Conservation (phyloP, 257 asterid species). For the Handroanthus guayacan region DNA sequence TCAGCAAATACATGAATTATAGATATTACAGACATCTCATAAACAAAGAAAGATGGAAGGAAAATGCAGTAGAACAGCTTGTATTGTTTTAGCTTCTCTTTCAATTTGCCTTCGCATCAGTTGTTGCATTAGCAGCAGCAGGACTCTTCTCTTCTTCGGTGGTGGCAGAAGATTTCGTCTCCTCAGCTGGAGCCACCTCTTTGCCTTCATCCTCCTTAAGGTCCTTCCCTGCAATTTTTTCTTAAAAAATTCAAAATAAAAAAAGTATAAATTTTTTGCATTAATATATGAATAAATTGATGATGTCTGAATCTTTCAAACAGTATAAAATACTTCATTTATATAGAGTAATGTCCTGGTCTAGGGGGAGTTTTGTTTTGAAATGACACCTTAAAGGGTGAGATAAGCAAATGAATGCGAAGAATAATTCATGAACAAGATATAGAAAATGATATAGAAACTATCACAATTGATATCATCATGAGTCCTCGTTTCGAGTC, state of each 20-base stretch:
- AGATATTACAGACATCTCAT: neutral
- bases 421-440: too few species aligned
- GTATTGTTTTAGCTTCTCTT: neutral
- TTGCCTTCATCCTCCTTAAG: conserved; percentile 48
- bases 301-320: too few species aligned
- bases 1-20: conserved; percentile 32
- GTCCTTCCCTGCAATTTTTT: conserved; percentile 44
- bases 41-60: conserved; percentile 27
- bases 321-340: too few species aligned
- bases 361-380: too few species aligned
- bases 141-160: conserved; percentile 43
- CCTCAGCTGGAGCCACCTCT: conserved; percentile 38
- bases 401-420: too few species aligned
- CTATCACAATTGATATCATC: too few species aligned
- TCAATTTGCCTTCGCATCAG: conserved; percentile 49
- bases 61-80: neutral
- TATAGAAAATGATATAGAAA: too few species aligned
- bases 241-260: neutral
- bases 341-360: too few species aligned
- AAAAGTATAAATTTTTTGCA: neutral
- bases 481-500: too few species aligned
- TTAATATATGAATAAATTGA: too few species aligned
- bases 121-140: conserved; percentile 41
- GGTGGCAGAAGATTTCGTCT: conserved; percentile 42
- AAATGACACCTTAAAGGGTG: too few species aligned